These are phyloP conservation scores for Plasmodium gaboni DNA, from an alignment of 169 alveolate species.

Conservation along the genomic window DNA sequence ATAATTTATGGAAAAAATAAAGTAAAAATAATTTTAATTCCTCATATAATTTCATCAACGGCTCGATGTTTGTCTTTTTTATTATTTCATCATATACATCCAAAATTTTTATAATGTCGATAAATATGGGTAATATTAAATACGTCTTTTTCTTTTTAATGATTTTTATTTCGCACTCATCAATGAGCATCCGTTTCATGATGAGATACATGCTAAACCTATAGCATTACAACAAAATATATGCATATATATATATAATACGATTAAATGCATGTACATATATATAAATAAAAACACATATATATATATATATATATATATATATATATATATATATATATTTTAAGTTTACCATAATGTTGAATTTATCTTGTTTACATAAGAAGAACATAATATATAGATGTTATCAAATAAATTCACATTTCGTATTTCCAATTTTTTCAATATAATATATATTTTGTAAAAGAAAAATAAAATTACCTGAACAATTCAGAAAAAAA, in stretches of 20 bases:
- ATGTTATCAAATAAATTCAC: constrained; percentile 73
- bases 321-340: background rate
- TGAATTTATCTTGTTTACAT: constrained; percentile 70
- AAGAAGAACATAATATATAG: constrained; percentile 57
- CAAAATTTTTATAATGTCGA: constrained; percentile 66
- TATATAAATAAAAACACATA: too few species aligned
- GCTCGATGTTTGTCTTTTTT: constrained; percentile 51
- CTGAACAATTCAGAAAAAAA: constrained; percentile 62
- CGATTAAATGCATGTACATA: too few species aligned
- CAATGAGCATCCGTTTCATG: constrained; percentile 72
- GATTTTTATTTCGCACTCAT: constrained; percentile 73
- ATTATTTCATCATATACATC: constrained; percentile 74
- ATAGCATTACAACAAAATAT: background rate
- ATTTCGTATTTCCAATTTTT: constrained; percentile 59
- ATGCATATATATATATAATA: background rate
- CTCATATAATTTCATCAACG: constrained; percentile 46
- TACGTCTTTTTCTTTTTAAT: constrained; percentile 53
- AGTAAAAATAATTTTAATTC: constrained; percentile 71
- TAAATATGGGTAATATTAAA: constrained; percentile 64
- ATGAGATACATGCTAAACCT: constrained; percentile 71
- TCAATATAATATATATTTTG: constrained; percentile 63
- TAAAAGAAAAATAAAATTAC: constrained; percentile 55
- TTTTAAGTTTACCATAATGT: constrained; percentile 50
- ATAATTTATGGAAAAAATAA: constrained; percentile 56
- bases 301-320: background rate